Base-by-base conservation (phyloP, 192 early-diverging fungal genomes). In the Coemansia sp. region DNA sequence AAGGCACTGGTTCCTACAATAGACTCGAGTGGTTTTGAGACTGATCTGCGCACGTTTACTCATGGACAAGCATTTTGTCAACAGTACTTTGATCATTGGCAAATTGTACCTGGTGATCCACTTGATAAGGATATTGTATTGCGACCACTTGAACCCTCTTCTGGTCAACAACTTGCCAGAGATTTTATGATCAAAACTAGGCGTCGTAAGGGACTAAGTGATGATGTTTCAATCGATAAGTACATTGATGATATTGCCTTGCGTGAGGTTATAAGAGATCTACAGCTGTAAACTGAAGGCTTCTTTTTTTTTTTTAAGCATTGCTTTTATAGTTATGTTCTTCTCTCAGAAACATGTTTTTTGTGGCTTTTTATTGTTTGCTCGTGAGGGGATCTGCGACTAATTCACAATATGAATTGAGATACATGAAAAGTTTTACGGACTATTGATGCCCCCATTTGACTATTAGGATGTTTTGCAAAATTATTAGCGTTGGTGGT, bases 181-280 rank as follows among this genome's bases (percentile, higher is more conserved):
- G 97, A 99, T 69, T 99, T 98, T 83, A 95, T 99, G 94, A 86
- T 98, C 69, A 99, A 99, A 83, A 99, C 97, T 12, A 73, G 97
- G 62, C 88, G 97, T 71, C 79, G 97, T 58, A 98, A 98, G 83
- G 92, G 92, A 44, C 70, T 93, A 30, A 87, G 88, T 47, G 92
- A 93, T 51, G 88, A 92, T 68, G 89, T 93, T 0, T 87, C 85
- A 7, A 88, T 91, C 47, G 89, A 88, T 75, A 93, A 93, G 76
- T 92, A 85, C 59, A 88, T 91, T 53, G 89, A 91, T 73, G 89
- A 91, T 61, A 87, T 74, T 4, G 44, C 62, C 31, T 64, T 81
- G 51, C 57, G 68, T 30, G 77, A 67, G 19, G 47, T 80, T 16
- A 58, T 80, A 21, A 38, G 41, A 28, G 54, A 44, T 14, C 28